Percentiles rank a stretch among this genome's conserved stretches.
Evolutionary conservation across 352 stramenopile species (phyloP).

Genomic region (Nothophytophthora sp.): DNA sequence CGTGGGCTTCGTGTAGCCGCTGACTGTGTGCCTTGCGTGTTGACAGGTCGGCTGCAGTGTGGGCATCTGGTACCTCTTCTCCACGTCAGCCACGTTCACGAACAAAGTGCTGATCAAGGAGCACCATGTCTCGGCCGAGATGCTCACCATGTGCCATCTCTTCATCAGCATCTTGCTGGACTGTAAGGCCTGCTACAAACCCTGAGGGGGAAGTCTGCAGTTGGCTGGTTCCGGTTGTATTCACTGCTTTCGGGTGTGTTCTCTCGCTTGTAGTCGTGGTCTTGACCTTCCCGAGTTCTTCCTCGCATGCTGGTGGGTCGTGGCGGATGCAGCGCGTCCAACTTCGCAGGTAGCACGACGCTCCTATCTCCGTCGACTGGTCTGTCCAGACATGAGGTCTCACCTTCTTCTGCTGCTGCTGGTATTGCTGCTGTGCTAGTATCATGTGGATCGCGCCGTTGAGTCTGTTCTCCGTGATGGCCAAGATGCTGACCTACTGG

Average conservation of each 20-base stretch:
- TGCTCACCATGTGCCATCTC: constrained; percentile 85
- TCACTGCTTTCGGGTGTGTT: constrained; percentile 2
- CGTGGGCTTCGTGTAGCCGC: too few relatives aligned
- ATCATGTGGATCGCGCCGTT: constrained; percentile 80
- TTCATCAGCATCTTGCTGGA: constrained; percentile 80
- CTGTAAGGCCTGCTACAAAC: constrained; percentile 58
- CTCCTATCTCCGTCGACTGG: neutral
- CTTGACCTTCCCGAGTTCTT: constrained; percentile 61
- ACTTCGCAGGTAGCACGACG: constrained; percentile 29
- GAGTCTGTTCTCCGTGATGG: constrained; percentile 78
- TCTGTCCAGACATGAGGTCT: too few relatives aligned
- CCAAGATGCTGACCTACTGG: constrained; percentile 88
- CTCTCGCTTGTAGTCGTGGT: constrained; percentile 50
- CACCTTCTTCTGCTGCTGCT: neutral
- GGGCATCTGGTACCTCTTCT: constrained; percentile 83
- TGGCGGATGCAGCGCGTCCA: constrained; percentile 72
- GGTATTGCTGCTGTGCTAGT: constrained; percentile 17
- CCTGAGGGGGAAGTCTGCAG: too few relatives aligned
- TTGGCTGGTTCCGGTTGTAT: neutral
- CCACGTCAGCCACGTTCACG: constrained; percentile 75
- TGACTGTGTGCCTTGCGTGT: neutral
- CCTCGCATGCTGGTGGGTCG: constrained; percentile 34
- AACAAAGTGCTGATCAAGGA: constrained; percentile 90
- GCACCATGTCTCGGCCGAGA: constrained; percentile 82
- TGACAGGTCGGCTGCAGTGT: constrained; percentile 36